Base-by-base conservation (phyloP, 306 rosid species). In the Trichosanthes cucumerina region DNA sequence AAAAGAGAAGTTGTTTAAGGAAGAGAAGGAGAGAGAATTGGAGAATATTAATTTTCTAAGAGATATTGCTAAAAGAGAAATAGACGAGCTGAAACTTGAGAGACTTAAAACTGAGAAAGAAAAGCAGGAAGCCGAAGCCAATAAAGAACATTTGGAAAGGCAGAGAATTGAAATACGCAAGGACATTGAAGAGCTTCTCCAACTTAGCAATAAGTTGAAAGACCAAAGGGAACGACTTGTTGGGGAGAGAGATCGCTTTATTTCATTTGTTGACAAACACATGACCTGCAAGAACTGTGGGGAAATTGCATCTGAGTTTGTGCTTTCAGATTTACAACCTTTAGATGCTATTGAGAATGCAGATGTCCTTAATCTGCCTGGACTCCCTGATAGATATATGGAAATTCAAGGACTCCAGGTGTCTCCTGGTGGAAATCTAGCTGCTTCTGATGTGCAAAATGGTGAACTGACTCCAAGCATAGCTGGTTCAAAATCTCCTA, bases 21-120 rank as follows among this genome's bases (percentile, higher is more conserved):
- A 95, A 89, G 92, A 87, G 77, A 87, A 88, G 80, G 91, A 91
- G 74, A 86, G 84, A 74, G 93, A 95, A 65, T 69, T 92, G 34
- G 89, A 77, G 46, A 91, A 95, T 76, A 82, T 89, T 81, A 89
- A 86, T 82, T 88, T 87, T 85, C 86, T 91, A 84, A 89, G 91
- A 83, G 97, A 95, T 66, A 89, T 87, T 44, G 93, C 96, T 78
- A 81, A 88, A 81, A 89, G 93, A 85, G 97, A 91, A 79, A 95
- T 89, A 97, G 96, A 95, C 73, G 98, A 90, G 82, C 83, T 91
- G 82, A 92, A 86, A 85, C 88, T 82, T 63, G 90, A 89, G 83
- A 87, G 97, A 78, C 83, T 71, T 82, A 92, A 86, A 87, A 78
- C 93, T 59, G 98, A 84, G 80, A 90, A 82, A 81, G 97, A 92